Conservation (phyloP, 2,329 filamentous ascomycete genomes). For the Xylaria sp. region DNA sequence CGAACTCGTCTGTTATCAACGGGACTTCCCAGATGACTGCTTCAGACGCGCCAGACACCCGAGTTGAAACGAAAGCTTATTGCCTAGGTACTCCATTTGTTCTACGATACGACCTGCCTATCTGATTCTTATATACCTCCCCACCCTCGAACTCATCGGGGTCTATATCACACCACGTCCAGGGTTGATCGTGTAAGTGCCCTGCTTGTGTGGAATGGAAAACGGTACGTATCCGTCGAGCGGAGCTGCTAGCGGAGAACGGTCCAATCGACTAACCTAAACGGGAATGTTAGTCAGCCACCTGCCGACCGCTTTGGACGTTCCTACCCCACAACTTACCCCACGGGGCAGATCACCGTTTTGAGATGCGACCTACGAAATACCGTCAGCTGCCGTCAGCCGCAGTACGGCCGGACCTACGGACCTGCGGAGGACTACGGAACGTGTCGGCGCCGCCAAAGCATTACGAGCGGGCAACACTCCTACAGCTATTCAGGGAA, state of each 20-base stretch:
- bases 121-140: conserved; percentile 1
- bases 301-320: background rate
- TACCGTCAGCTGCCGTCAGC: background rate
- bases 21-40: background rate
- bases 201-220: background rate
- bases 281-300: too few relatives aligned
- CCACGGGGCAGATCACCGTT: background rate
- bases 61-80: too few relatives aligned
- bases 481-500: too few relatives aligned
- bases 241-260: background rate
- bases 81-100: background rate
- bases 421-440: too few relatives aligned
- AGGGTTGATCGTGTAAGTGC: background rate
- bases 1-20: background rate
- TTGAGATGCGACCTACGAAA: too few relatives aligned
- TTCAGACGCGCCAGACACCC: background rate
- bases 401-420: background rate
- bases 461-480: too few relatives aligned
- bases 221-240: background rate
- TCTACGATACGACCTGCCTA: background rate
- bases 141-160: background rate
- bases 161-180: background rate
- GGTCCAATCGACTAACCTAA: too few relatives aligned
- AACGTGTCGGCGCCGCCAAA: too few relatives aligned
- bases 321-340: background rate